Conservation (phyloP, 1,284 basidiomycete genomes). For the Ceratobasidium theobromae region DNA sequence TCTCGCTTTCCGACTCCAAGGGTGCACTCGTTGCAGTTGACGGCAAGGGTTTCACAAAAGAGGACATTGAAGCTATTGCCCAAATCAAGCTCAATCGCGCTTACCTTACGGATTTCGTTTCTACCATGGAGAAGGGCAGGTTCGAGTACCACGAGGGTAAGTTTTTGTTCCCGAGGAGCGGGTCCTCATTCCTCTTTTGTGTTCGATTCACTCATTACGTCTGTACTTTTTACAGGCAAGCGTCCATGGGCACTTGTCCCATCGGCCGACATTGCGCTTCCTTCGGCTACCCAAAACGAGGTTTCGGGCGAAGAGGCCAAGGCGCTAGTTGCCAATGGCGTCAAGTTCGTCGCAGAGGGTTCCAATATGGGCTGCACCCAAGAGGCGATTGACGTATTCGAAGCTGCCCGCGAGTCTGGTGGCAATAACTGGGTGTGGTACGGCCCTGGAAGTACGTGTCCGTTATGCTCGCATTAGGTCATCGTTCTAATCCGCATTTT, state of each 20-base stretch:
- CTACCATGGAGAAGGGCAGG: constrained; percentile 41
- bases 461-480: not conserved
- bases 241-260: constrained; percentile 76
- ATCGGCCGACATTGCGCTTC: constrained; percentile 70
- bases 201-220: constrained; percentile 16
- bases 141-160: constrained; percentile 69
- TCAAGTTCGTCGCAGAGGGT: constrained; percentile 75
- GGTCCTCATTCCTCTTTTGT: constrained; percentile 13
- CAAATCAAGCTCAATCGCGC: constrained; percentile 67
- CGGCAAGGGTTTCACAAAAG: constrained; percentile 58
- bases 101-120: constrained; percentile 55
- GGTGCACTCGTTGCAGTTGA: constrained; percentile 63
- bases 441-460: constrained; percentile 63
- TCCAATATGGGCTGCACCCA: constrained; percentile 75
- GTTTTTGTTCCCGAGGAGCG: constrained; percentile 30
- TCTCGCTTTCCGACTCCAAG: constrained; percentile 79
- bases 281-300: constrained; percentile 80
- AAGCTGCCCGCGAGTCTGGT: constrained; percentile 58
- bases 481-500: constrained; percentile 1
- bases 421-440: constrained; percentile 60
- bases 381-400: constrained; percentile 74
- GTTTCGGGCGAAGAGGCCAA: constrained; percentile 71
- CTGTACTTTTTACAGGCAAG: constrained; percentile 48
- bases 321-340: constrained; percentile 68
- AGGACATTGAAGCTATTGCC: constrained; percentile 58